These are phyloP conservation scores for Hemerocallis citrina DNA, from an alignment of 106 monocot genomes.

Conservation along the genomic window DNA sequence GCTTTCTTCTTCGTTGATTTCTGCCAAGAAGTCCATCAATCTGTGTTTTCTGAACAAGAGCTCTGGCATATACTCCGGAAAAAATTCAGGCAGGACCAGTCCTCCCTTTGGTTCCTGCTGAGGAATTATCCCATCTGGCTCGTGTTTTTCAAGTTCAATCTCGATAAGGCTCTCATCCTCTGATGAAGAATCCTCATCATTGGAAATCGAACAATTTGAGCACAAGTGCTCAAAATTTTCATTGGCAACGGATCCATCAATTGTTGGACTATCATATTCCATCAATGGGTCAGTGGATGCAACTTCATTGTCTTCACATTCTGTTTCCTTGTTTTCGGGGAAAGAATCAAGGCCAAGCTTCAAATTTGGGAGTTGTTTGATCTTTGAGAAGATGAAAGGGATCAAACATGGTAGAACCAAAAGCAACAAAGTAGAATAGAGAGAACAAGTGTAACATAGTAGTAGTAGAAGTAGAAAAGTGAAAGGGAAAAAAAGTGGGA, in stretches of 20 bases:
- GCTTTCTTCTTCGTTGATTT: slow-evolving; percentile 79
- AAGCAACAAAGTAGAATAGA: slow-evolving; percentile 27
- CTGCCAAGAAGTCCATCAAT: slow-evolving; percentile 56
- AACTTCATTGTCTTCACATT: neutral
- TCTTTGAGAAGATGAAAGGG: slow-evolving; percentile 25
- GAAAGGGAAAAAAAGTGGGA: slow-evolving; percentile 7
- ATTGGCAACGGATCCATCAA: neutral
- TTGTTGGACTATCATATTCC: neutral
- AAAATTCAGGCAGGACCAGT: neutral
- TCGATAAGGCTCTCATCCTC: slow-evolving; percentile 89
- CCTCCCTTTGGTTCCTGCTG: neutral
- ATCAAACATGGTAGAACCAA: slow-evolving; percentile 21
- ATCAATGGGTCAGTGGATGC: too few relatives aligned
- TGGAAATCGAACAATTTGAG: slow-evolving; percentile 1
- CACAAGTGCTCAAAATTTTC: neutral
- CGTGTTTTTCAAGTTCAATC: slow-evolving; percentile 32
- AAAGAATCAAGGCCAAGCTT: neutral
- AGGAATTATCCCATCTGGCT: slow-evolving; percentile 16
- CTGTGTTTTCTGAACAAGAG: slow-evolving; percentile 36
- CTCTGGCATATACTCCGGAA: slow-evolving; percentile 33
- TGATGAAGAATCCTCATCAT: slow-evolving; percentile 39
- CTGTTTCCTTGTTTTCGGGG: neutral
- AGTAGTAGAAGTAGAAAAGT: slow-evolving; percentile 15
- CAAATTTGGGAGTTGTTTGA: slow-evolving; percentile 8
- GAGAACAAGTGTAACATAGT: slow-evolving; percentile 1